A percentile compares a stretch with the other conserved stretches of the same genome.
Conservation (phyloP, 1,284 basidiomycete genomes). For the Marasmius sp. region DNA sequence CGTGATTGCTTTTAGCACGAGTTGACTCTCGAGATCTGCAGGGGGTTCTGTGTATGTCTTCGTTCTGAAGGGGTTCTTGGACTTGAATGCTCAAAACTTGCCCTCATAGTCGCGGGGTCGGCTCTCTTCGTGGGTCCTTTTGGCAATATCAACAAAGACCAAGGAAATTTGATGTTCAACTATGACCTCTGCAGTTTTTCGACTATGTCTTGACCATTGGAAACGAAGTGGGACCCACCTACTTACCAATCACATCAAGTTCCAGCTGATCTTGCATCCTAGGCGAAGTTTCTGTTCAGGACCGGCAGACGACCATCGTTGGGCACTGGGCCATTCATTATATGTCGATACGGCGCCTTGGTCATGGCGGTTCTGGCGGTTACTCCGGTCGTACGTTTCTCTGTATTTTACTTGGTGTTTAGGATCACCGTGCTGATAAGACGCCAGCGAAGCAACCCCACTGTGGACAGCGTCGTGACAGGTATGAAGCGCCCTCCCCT, state of each 20-base stretch:
- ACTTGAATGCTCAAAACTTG: not conserved
- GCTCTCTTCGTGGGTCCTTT: not conserved
- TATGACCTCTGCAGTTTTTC: constrained; percentile 11
- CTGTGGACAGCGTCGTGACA: constrained; percentile 12
- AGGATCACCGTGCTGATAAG: not conserved
- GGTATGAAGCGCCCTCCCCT: constrained; percentile 1
- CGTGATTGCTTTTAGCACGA: not conserved
- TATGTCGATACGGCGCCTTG: constrained; percentile 19
- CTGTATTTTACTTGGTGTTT: not conserved
- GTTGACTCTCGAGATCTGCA: not conserved
- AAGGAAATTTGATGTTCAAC: not conserved
- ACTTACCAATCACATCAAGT: not conserved
- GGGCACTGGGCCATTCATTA: constrained; percentile 10
- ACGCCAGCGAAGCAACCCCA: not conserved
- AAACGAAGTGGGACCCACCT: constrained; percentile 12
- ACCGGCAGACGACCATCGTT: constrained; percentile 10
- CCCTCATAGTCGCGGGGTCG: not conserved
- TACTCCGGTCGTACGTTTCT: constrained; percentile 4
- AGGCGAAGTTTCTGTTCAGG: constrained; percentile 17
- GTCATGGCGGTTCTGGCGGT: constrained; percentile 12
- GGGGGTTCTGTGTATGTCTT: not conserved
- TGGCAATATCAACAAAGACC: not conserved
- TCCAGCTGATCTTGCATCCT: not conserved
- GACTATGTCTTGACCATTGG: constrained; percentile 18
- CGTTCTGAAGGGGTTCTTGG: not conserved